Percentiles rank a stretch among this genome's conserved stretches.
These are phyloP conservation scores for Sicyos baderoa DNA, from an alignment of 306 rosid genomes.

Conservation along the genomic window DNA sequence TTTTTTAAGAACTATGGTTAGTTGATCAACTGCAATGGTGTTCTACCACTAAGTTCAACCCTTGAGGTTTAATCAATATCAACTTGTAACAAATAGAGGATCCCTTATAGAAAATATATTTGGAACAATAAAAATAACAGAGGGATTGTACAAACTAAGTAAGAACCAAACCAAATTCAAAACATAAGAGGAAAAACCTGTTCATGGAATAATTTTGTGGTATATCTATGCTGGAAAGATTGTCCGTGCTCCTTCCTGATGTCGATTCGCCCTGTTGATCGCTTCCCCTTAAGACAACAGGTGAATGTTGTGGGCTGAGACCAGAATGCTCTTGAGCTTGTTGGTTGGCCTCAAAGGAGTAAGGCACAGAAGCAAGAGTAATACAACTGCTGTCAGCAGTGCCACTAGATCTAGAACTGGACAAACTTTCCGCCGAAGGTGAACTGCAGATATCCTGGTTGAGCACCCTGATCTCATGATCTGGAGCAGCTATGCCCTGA, in stretches of 20 bases:
- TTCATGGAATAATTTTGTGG: conserved; percentile 20
- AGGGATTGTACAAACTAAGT: neutral
- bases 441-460: conserved; percentile 49
- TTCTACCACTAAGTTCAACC: conserved; percentile 6
- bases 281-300: conserved; percentile 19
- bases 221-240: conserved; percentile 13
- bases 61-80: conserved; percentile 10
- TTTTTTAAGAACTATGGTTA: neutral
- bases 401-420: conserved; percentile 58
- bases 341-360: conserved; percentile 50
- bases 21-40: neutral
- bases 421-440: conserved; percentile 50
- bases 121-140: neutral
- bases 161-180: conserved; percentile 10
- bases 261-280: conserved; percentile 36
- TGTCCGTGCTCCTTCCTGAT: conserved; percentile 28
- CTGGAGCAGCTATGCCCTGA: conserved; percentile 44
- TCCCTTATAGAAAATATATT: neutral
- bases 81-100: neutral
- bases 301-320: conserved; percentile 19
- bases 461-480: conserved; percentile 38
- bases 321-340: conserved; percentile 40
- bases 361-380: conserved; percentile 49
- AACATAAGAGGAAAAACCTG: neutral
- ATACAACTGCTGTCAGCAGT: conserved; percentile 62